Evolutionary conservation across 306 rosid species (phyloP).

Genomic region (Casuarina glauca): DNA sequence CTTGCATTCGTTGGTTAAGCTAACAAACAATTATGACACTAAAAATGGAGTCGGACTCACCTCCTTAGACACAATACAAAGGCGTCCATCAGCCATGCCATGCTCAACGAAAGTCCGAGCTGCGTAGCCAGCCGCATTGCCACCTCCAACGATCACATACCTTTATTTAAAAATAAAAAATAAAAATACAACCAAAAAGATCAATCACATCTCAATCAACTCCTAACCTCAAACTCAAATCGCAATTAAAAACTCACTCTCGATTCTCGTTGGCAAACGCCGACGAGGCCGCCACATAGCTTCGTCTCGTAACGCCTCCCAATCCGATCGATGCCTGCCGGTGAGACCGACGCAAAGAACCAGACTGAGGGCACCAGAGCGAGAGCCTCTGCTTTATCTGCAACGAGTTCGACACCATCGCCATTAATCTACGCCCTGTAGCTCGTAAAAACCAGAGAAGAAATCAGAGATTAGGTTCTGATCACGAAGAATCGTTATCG

Average conservation of each 20-base stretch:
- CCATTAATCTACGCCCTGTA: slow-evolving; percentile 59
- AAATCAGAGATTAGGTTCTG: slow-evolving; percentile 19
- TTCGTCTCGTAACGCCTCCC: slow-evolving; percentile 54
- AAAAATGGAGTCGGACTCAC: slow-evolving; percentile 14
- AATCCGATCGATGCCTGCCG: slow-evolving; percentile 38
- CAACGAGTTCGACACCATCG: slow-evolving; percentile 46
- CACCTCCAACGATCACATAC: slow-evolving; percentile 96
- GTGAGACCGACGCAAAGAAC: slow-evolving; percentile 14
- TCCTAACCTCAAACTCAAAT: neutral
- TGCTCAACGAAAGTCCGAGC: slow-evolving; percentile 91
- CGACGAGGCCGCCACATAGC: slow-evolving; percentile 56
- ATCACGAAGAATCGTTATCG: slow-evolving; percentile 3
- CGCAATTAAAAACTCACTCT: slow-evolving; percentile 45
- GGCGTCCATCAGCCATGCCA: slow-evolving; percentile 97
- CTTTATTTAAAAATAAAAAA: slow-evolving; percentile 28
- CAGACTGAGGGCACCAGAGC: slow-evolving; percentile 42
- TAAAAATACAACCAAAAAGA: neutral
- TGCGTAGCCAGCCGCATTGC: slow-evolving; percentile 95
- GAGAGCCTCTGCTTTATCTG: slow-evolving; percentile 55
- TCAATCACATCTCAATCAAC: neutral
- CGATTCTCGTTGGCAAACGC: slow-evolving; percentile 74
- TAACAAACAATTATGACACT: neutral
- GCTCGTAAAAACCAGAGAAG: slow-evolving; percentile 16
- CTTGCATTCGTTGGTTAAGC: neutral
- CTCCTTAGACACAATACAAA: slow-evolving; percentile 89